Evolutionary conservation across 805 yeast species (phyloP), one percentile per base, ranked within the genome.

Genomic region (Suhomyces prunicola): DNA sequence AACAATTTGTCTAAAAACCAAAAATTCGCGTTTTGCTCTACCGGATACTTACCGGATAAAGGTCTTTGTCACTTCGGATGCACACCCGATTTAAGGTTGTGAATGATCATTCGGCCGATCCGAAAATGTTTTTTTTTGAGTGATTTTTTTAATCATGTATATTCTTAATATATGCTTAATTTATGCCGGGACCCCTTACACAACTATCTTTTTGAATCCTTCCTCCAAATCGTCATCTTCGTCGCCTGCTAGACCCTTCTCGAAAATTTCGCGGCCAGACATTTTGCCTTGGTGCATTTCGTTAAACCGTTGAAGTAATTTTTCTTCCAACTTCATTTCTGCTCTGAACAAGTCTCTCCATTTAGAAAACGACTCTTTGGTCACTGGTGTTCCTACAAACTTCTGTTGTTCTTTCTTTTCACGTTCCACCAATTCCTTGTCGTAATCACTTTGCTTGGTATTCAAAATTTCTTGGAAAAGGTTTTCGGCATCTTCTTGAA

Each of bases 251-350:
- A 94, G 79, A 45, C 98, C 98, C 63, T 80, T 80, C 65, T 91
- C 98, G 65, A 93, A 93, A 55, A 94, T 88, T 70, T 90, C 93
- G 61, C 83, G 81, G 23, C 99, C 99, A 0, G 96, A 86, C 63
- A 91, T 70, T 69, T 85, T 88, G 6, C 94, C 96, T 44, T 78
- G 79, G 64, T 88, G 93, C 63, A 85, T 81, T n/a, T 66, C 67
- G 39, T 72, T 68, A 55, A 80, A 79, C 58, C 89, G 77, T 50
- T 76, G 72, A 35, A 69, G 70, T 52, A 82, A 79, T 58, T 84
- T 75, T 47, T 80, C 79, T 60, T 88, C 93, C 57, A 83, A 72
- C n/a, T 84, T 83, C 81, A 85, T 71, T 62, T 89, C 97, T 53
- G 76, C 72, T 53, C 96, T 78, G 69, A 94, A 92, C 50, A 70